Base-by-base conservation (phyloP, 192 early-diverging fungal genomes). In the Chytriomyces sp. region DNA sequence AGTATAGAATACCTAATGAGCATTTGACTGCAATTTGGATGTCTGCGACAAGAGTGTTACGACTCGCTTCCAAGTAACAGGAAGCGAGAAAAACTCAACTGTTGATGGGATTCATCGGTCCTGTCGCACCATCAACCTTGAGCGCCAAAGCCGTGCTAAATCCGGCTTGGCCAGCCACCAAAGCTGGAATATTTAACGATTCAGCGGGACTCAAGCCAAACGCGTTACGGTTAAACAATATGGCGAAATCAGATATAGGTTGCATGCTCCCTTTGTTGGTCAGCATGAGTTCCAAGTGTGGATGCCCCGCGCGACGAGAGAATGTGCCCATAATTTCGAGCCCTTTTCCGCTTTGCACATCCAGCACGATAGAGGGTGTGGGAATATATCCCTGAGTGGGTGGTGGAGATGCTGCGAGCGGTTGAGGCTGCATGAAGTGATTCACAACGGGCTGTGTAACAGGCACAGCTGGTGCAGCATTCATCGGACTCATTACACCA, bases 161-260 rank as follows among this genome's bases (percentile, higher is more conserved):
- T 31, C 39, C 4, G 49, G 73, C 59, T 58, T 67, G 25, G 39
- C 62, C 61, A 74, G 82, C 3, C 40, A 86, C 54, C 4, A 75
- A 71, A 3, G 59, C 19, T 6, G 81, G 70, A 14, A 86, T 82
- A 22, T 44, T 44, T 17, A 88, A 65, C 1, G 79, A 59, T 7
- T 72, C 52, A 1, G 79, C 70, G 6, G 86, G 85, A 25, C 67
- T 52, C 38, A 88, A 40, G 34, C 86, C 86, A 56, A 78, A 85
- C 72, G 73, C 74, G 70, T 88, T 88, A 6, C 76, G 68, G 68
- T 88, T 88, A 58, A 88, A 88, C 58, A 88, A 84, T 36, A 88
- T 86, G 7, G 86, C 86, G 73, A 88, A 87, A 32, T 85, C 86
- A 25, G 70, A 64, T 64, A 88, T 68, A 12, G 78, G 26, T 33